Conservation (phyloP, 164 flowering plant genomes). For the Liquidambar formosana region DNA sequence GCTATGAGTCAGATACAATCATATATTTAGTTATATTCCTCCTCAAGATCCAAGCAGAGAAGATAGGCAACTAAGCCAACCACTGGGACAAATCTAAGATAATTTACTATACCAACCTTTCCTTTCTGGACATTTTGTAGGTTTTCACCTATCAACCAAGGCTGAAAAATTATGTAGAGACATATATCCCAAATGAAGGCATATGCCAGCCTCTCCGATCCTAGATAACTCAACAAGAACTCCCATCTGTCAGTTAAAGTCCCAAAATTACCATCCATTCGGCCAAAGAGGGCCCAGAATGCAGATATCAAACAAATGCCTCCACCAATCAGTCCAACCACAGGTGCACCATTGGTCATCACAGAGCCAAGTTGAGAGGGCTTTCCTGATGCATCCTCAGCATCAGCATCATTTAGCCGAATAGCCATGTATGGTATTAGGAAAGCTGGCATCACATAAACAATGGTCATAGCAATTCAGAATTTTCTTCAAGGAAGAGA, state of each 20-base stretch:
- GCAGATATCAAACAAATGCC: slow-evolving; percentile 55
- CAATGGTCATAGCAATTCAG: not conserved
- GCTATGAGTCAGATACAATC: not conserved
- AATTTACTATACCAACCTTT: slow-evolving; percentile 46
- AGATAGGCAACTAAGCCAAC: slow-evolving; percentile 76
- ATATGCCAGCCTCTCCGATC: slow-evolving; percentile 88
- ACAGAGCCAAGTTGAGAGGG: slow-evolving; percentile 56
- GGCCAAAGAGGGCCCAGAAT: slow-evolving; percentile 77
- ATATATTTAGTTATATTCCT: slow-evolving; percentile 20
- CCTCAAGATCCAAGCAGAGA: slow-evolving; percentile 47
- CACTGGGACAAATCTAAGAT: slow-evolving; percentile 76
- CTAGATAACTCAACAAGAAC: slow-evolving; percentile 60
- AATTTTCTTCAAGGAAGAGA: not conserved
- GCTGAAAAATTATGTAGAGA: slow-evolving; percentile 82
- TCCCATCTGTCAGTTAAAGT: slow-evolving; percentile 61
- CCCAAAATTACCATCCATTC: slow-evolving; percentile 74
- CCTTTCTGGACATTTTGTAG: slow-evolving; percentile 57
- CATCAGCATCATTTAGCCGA: slow-evolving; percentile 62
- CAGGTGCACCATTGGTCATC: slow-evolving; percentile 70
- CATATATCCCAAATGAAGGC: slow-evolving; percentile 95
- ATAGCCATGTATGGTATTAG: slow-evolving; percentile 97
- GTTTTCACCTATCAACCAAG: slow-evolving; percentile 92
- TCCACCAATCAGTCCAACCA: slow-evolving; percentile 77
- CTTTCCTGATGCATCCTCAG: slow-evolving; percentile 27
- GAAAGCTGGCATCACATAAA: slow-evolving; percentile 58